These are phyloP conservation scores for Sechiopsis laciniata DNA, from an alignment of 306 rosid species.

Conservation along the genomic window DNA sequence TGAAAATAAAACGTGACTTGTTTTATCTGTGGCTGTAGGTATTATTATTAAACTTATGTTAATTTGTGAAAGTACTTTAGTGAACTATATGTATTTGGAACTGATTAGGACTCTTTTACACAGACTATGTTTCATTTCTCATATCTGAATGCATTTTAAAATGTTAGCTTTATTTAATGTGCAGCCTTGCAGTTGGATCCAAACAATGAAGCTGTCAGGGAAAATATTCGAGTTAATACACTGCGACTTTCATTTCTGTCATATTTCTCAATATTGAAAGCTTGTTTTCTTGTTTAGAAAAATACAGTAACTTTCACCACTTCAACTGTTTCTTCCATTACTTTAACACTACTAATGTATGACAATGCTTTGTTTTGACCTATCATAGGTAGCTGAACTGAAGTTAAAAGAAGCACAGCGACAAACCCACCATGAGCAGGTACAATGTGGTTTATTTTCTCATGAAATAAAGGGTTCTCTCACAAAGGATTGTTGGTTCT, in stretches of 20 bases:
- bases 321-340: constrained; percentile 14
- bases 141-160: neutral
- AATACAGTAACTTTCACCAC: constrained; percentile 28
- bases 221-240: constrained; percentile 69
- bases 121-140: neutral
- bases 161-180: constrained; percentile 25
- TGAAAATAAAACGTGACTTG: neutral
- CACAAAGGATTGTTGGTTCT: neutral
- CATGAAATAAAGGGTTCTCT: neutral
- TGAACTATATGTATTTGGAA: neutral
- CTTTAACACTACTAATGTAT: constrained; percentile 3
- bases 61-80: constrained; percentile 2
- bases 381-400: constrained; percentile 55
- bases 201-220: constrained; percentile 66
- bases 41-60: neutral
- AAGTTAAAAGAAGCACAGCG: constrained; percentile 52
- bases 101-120: neutral
- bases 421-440: constrained; percentile 45
- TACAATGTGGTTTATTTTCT: constrained; percentile 24
- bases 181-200: constrained; percentile 91
- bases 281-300: neutral
- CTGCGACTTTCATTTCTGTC: constrained; percentile 1
- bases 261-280: neutral
- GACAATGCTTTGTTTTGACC: constrained; percentile 23
- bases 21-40: neutral